Evolutionary conservation across 2,329 filamentous ascomycete genomes (phyloP), one percentile per base, ranked within the genome.

Genomic region (Hortaea werneckii): DNA sequence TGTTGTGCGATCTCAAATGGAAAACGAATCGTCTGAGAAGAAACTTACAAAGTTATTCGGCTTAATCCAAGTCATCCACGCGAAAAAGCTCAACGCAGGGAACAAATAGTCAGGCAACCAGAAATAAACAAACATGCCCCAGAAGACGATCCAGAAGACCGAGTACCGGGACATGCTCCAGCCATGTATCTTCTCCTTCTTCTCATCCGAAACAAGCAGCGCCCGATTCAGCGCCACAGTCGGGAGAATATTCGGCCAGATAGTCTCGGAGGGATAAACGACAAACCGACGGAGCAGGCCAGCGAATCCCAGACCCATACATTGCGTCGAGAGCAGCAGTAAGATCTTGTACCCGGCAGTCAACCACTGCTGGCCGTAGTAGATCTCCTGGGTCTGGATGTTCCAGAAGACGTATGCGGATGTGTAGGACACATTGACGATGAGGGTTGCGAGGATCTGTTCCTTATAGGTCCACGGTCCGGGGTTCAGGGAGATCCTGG

Each of bases 211-310:
- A 29, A 43, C 29, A 11, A 43, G 41, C 42, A 94, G 73, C 0
- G 87, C 89, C 3, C 81, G 82, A 59, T 94, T 92, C 84, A 94
- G 90, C 55, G 86, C 82, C 0, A 87, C 86, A 12, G 85, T 89
- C 75, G 90, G 88, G 45, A 94, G 72, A 0, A 87, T 92, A 35
- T 35, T 30, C 4, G 34, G 34, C 42, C 34, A 44, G 35, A 44
- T 39, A 6, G 42, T 38, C 13, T 44, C 34, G 8, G 26, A n/a
- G 1, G 34, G 42, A 10, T 42, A 79, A 29, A 94, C 87, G 6
- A 94, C 73, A 59, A 88, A 92, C 38, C 85, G 78, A 48, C 87
- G 74, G 1, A 85, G 85, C 41, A 94, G 71, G 1, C 87, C 87
- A 42, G 87, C 87, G 61, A 94, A 88, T 2, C 86, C 80, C 62